phyloP scores from a whole-genome alignment of 768 basidiomycete species.

The Hygrophorus pudorinus region DNA sequence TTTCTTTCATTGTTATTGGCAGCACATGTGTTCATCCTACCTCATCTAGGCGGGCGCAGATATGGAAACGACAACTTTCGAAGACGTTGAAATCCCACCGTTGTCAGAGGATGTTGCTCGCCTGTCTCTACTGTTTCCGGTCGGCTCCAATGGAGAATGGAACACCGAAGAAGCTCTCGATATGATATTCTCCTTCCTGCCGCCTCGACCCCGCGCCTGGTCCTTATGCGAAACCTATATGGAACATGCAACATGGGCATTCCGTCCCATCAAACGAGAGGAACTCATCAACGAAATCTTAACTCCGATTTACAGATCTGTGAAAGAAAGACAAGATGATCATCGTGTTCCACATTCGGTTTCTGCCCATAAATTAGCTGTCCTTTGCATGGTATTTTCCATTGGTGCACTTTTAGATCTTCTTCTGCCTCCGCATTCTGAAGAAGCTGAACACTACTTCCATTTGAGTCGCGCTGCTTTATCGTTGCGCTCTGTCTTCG shows the following conservation, averaged over 20 bases:
- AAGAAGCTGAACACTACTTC: slow-evolving; percentile 53
- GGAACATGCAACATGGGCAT: slow-evolving; percentile 41
- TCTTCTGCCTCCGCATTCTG: slow-evolving; percentile 14
- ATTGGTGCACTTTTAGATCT: slow-evolving; percentile 39
- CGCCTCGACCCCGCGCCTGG: slow-evolving; percentile 38
- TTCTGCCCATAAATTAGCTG: slow-evolving; percentile 35
- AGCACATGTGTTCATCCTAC: neutral
- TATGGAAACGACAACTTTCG: no score
- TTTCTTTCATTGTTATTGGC: no score
- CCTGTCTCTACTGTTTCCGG: slow-evolving; percentile 55
- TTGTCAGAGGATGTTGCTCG: slow-evolving; percentile 24
- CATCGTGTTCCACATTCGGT: slow-evolving; percentile 8
- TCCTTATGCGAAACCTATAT: slow-evolving; percentile 36
- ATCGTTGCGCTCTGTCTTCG: slow-evolving; percentile 57
- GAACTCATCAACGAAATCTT: slow-evolving; percentile 36
- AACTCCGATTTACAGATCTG: slow-evolving; percentile 26
- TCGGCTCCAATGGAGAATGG: slow-evolving; percentile 38
- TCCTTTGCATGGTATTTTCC: slow-evolving; percentile 42
- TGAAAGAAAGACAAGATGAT: slow-evolving; percentile 5
- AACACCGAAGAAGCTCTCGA: no score
- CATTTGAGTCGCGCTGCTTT: slow-evolving; percentile 58
- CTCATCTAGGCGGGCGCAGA: slow-evolving; percentile 13
- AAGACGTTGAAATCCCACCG: slow-evolving; percentile 11
- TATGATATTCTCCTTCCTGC: slow-evolving; percentile 45
- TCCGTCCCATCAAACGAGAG: slow-evolving; percentile 33